These are phyloP conservation scores for Taphrina deformans DNA, from an alignment of 1,139 yeast species.

Conservation along the genomic window DNA sequence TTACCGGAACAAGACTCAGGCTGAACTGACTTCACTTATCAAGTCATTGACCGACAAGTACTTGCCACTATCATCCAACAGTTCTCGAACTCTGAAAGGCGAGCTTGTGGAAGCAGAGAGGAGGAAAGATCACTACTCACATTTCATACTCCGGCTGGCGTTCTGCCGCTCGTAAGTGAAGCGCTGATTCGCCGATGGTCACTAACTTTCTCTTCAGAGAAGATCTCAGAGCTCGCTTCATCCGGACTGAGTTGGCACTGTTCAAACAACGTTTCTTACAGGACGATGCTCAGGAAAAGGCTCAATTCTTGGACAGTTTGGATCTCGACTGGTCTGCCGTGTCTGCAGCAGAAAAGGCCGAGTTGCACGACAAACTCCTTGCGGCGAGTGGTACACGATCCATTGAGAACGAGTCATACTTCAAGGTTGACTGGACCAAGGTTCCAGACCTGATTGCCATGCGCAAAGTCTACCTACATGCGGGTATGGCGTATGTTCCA, in stretches of 20 bases:
- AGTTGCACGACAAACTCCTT: conserved; percentile 54
- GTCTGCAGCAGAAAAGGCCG: conserved; percentile 58
- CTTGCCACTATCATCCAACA: conserved; percentile 58
- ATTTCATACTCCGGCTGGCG: conserved; percentile 79
- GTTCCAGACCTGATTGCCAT: conserved; percentile 72
- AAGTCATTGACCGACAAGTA: conserved; percentile 64
- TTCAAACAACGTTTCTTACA: conserved; percentile 70
- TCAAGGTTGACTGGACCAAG: conserved; percentile 82
- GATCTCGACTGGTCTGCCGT: conserved; percentile 71
- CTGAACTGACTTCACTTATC: conserved; percentile 65
- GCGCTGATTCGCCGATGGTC: neutral
- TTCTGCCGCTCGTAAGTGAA: conserved; percentile 66
- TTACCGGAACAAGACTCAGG: conserved; percentile 62
- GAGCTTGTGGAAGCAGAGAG: conserved; percentile 55
- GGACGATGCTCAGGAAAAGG: conserved; percentile 69
- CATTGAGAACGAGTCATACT: conserved; percentile 60
- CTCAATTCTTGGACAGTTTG: conserved; percentile 55
- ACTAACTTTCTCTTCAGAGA: conserved; percentile 45
- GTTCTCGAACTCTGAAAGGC: conserved; percentile 36
- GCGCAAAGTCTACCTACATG: conserved; percentile 63
- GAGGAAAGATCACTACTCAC: conserved; percentile 88
- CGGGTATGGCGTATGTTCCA: conserved; percentile 83
- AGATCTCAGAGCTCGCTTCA: conserved; percentile 76
- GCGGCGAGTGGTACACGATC: conserved; percentile 45
- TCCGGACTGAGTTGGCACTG: conserved; percentile 70